Evolutionary conservation across 768 basidiomycete species (phyloP).

Genomic region (Tricholoma hemisulphureum): DNA sequence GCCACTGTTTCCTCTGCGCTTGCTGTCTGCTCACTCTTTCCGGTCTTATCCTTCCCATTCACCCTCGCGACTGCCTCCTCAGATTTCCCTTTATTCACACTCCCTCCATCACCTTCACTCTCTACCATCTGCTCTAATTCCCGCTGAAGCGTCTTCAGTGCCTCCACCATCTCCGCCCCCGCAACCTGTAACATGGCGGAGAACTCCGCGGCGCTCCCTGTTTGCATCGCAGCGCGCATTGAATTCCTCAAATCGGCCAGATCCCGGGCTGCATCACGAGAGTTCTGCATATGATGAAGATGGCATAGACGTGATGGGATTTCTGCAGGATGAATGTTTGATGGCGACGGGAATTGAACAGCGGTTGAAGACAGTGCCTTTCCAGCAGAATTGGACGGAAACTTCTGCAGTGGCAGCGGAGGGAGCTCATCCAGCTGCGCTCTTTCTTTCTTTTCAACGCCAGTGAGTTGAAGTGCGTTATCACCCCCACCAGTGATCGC

Average conservation of each 20-base stretch:
- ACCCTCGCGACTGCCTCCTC: background rate
- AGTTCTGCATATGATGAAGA: slow-evolving; percentile 39
- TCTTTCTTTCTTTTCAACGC: slow-evolving; percentile 24
- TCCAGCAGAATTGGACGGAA: too few species aligned
- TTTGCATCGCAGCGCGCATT: slow-evolving; percentile 55
- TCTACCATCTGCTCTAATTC: slow-evolving; percentile 52
- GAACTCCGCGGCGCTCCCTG: slow-evolving; percentile 63
- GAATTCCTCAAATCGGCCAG: slow-evolving; percentile 53
- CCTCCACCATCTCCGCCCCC: slow-evolving; percentile 73
- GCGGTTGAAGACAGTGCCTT: too few species aligned
- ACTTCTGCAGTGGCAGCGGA: too few species aligned
- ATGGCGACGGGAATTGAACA: too few species aligned
- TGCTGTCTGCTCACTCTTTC: too few species aligned
- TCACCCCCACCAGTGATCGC: slow-evolving; percentile 11
- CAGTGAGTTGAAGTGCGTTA: slow-evolving; percentile 23
- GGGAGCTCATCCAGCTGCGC: background rate
- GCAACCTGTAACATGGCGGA: slow-evolving; percentile 61
- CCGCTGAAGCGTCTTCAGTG: slow-evolving; percentile 75
- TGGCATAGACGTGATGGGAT: too few species aligned
- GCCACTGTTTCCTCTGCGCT: too few species aligned
- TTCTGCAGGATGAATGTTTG: too few species aligned
- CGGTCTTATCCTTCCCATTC: too few species aligned
- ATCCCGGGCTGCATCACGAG: slow-evolving; percentile 50
- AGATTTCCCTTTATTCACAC: background rate
- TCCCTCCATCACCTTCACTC: background rate